phyloP scores from a whole-genome alignment of 768 basidiomycete genomes.

The Porphyrellus cyaneotinctus region DNA sequence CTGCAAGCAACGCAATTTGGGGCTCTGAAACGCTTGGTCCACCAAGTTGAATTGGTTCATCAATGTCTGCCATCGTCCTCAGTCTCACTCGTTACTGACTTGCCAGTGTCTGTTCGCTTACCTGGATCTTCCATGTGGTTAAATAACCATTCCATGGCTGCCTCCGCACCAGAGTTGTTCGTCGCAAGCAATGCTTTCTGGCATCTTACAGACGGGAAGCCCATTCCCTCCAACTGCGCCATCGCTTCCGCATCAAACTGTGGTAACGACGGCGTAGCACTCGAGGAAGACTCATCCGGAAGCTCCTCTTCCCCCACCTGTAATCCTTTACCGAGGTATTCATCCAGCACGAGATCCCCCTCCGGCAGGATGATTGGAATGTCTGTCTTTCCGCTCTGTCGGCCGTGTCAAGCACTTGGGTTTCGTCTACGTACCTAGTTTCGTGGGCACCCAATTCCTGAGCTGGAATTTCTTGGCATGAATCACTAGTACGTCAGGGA shows the following conservation, averaged over 20 bases:
- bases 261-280: constrained; percentile 43
- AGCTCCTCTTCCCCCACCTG: constrained; percentile 68
- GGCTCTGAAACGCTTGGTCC: constrained; percentile 47
- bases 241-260: constrained; percentile 74
- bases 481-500: constrained; percentile 84
- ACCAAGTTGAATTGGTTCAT: constrained; percentile 57
- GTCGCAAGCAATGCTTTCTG: constrained; percentile 91
- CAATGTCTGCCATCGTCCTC: constrained; percentile 63
- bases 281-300: constrained; percentile 44
- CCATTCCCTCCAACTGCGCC: constrained; percentile 81
- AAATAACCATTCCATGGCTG: constrained; percentile 96
- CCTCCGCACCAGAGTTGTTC: constrained; percentile 67
- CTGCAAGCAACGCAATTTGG: constrained; percentile 66
- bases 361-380: constrained; percentile 75
- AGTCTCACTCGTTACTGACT: neutral
- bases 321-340: constrained; percentile 66
- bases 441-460: constrained; percentile 94
- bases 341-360: constrained; percentile 57
- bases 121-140: constrained; percentile 93
- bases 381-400: constrained; percentile 44
- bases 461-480: constrained; percentile 94
- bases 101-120: constrained; percentile 31
- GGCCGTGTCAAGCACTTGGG: neutral
- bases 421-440: constrained; percentile 62
- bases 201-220: constrained; percentile 81